A percentile compares a stretch with the other conserved stretches of the same genome.
phyloP scores from a whole-genome alignment of 345 rosid species.

The Anacardium occidentale region DNA sequence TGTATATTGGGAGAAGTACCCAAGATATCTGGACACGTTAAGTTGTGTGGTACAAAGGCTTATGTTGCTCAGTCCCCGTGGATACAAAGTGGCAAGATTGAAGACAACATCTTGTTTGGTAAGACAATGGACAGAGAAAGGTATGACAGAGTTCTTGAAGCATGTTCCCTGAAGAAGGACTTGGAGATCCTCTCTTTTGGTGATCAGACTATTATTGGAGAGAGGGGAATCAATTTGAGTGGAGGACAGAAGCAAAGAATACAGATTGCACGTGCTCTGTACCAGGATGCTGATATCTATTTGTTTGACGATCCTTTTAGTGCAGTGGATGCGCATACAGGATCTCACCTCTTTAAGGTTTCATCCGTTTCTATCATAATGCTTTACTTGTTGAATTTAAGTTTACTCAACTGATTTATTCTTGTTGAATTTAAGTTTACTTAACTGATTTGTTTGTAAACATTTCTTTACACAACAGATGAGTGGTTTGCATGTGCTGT shows the following conservation, averaged over 20 bases:
- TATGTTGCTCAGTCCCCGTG: slow-evolving; percentile 86
- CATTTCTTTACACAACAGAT: background rate
- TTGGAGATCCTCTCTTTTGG: slow-evolving; percentile 70
- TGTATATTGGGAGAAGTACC: slow-evolving; percentile 69
- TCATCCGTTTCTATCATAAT: background rate
- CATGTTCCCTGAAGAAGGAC: slow-evolving; percentile 67
- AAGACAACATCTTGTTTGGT: slow-evolving; percentile 83
- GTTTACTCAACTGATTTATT: background rate
- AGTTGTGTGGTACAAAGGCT: slow-evolving; percentile 67
- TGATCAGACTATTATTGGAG: slow-evolving; percentile 82
- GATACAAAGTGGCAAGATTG: slow-evolving; percentile 83
- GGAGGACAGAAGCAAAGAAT: slow-evolving; percentile 91
- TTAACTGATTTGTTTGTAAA: background rate
- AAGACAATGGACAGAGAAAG: slow-evolving; percentile 60
- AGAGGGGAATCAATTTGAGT: slow-evolving; percentile 82
- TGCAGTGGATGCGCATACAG: slow-evolving; percentile 90
- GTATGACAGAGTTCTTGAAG: slow-evolving; percentile 63
- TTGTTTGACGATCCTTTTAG: slow-evolving; percentile 91
- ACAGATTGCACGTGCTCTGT: slow-evolving; percentile 81
- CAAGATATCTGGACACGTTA: slow-evolving; percentile 57
- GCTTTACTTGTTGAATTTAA: background rate
- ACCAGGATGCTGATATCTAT: slow-evolving; percentile 83
- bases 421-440: background rate
- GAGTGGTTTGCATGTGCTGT: background rate
- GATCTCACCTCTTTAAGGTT: slow-evolving; percentile 80